Base-by-base conservation (phyloP, 1,284 basidiomycete genomes). In the Ceratobasidium papillatum region DNA sequence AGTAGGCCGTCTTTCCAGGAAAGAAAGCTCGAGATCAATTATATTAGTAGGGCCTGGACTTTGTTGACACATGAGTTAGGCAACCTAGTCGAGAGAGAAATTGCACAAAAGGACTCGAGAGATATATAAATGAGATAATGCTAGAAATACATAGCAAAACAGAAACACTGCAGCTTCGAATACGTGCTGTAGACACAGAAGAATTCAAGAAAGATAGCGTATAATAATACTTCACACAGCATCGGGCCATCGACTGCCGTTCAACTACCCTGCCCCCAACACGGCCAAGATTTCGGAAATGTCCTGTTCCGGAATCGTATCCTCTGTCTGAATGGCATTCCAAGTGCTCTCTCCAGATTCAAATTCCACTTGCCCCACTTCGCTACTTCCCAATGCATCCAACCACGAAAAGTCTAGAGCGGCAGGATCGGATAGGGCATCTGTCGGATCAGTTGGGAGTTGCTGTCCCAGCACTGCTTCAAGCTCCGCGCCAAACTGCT, bases 321-420 rank as follows among this genome's bases (percentile, higher is more conserved):
- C 54, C 19, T 36, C 54, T 9, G 30, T 9, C 9, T 19, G 11
- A 17, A 32, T 19, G 12, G 17, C 4, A 7, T 34, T 32, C 25
- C 3, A 30, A 7, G 19, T 34, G 2, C 45, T 27, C 12, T 25
- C 64, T 41, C 25, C 32, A 12, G 8, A 8, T 25, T 68, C 49
- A 54, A 41, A 22, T 25, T 30, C 25, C 25, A 34, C 19, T 41
- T 43, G 25, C 1, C 64, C 64, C 7, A 38, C 17, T 19, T 54
- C 49, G 27, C 64, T 32, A 54, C 14, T 27, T 14, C 64, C 64
- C 17, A 68, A 30, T n/a, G 49, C 51, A 14, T 68, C 64, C 12
- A 68, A 32, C 64, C 64, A 68, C 19, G 64, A 52, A 68, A 68
- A 68, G 25, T 68, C 64, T 14, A 68, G 41, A 11, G 22, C 30